These are phyloP conservation scores for Colletotrichum orbiculare DNA, from an alignment of 2,329 filamentous ascomycete genomes.

Conservation along the genomic window DNA sequence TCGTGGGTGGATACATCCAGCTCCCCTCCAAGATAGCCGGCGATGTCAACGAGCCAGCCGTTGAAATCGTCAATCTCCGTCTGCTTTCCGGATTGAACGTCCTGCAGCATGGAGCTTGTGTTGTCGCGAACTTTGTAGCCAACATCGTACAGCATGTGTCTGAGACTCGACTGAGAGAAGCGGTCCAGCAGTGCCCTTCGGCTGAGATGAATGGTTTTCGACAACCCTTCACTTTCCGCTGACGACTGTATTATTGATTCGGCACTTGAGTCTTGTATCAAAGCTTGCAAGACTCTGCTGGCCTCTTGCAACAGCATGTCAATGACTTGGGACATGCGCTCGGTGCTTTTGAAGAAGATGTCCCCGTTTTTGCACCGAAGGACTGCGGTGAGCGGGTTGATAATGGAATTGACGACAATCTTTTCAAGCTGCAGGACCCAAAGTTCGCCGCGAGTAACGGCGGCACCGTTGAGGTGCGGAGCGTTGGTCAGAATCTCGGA, in stretches of 20 bases:
- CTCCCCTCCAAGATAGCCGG: slow-evolving; percentile 48
- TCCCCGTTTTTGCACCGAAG: slow-evolving; percentile 82
- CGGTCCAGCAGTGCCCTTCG: slow-evolving; percentile 45
- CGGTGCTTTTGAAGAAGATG: slow-evolving; percentile 69
- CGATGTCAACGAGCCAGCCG: slow-evolving; percentile 65
- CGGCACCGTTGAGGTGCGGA: slow-evolving; percentile 54
- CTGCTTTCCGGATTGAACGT: slow-evolving; percentile 60
- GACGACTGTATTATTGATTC: slow-evolving; percentile 49
- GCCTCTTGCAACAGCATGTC: slow-evolving; percentile 80
- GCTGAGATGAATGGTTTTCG: not conserved
- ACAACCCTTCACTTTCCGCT: not conserved
- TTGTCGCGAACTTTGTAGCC: slow-evolving; percentile 63
- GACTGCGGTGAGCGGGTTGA: slow-evolving; percentile 88
- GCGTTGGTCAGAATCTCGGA: slow-evolving; percentile 54
- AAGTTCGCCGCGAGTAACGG: slow-evolving; percentile 56
- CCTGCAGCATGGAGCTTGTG: slow-evolving; percentile 72
- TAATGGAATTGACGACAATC: slow-evolving; percentile 80
- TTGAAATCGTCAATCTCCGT: slow-evolving; percentile 71
- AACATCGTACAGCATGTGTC: slow-evolving; percentile 58
- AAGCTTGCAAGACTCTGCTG: slow-evolving; percentile 74
- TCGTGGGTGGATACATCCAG: slow-evolving; percentile 52
- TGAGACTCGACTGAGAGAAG: slow-evolving; percentile 56
- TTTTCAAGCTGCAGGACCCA: slow-evolving; percentile 83
- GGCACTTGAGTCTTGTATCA: slow-evolving; percentile 67
- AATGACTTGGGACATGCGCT: slow-evolving; percentile 68